Percentiles rank a stretch among this genome's conserved stretches.
phyloP scores from a whole-genome alignment of 148 eudicot species.

The Cornus controversa region DNA sequence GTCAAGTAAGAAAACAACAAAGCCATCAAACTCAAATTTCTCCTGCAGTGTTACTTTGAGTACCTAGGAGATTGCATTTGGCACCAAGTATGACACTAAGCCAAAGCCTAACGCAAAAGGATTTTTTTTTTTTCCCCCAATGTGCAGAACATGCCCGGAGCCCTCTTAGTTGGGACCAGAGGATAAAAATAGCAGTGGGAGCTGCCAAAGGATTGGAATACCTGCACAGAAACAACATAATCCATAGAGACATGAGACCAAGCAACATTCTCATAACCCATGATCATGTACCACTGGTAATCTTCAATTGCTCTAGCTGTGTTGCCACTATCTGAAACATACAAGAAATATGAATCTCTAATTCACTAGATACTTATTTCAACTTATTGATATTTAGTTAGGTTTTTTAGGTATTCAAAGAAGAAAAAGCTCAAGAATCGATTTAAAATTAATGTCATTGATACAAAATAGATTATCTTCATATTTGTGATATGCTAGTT shows the following conservation, averaged over 20 bases:
- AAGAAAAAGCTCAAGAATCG: too few relatives aligned
- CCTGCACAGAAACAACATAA: constrained; percentile 37
- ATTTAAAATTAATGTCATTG: too few relatives aligned
- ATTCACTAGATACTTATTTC: too few relatives aligned
- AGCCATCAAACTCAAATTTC: neutral
- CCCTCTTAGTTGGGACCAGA: constrained; percentile 39
- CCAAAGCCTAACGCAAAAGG: neutral
- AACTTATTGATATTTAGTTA: too few relatives aligned
- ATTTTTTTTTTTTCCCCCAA: neutral
- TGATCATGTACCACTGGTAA: constrained; percentile 43
- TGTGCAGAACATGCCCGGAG: constrained; percentile 22
- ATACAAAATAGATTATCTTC: neutral
- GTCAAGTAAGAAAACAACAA: constrained; percentile 25
- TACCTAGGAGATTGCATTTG: neutral
- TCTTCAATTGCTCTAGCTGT: neutral
- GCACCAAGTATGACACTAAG: neutral
- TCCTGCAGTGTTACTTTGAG: neutral
- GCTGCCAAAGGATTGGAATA: constrained; percentile 42
- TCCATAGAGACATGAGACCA: constrained; percentile 47
- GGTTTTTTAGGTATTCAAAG: too few relatives aligned
- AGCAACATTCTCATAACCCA: constrained; percentile 46
- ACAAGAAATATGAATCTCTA: too few relatives aligned
- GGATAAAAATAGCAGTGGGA: constrained; percentile 46
- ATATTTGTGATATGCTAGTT: neutral
- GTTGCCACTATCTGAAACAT: neutral